Evolutionary conservation across 257 asterid species (phyloP), one percentile per base, ranked within the genome.

Genomic region (Scutellaria minor): DNA sequence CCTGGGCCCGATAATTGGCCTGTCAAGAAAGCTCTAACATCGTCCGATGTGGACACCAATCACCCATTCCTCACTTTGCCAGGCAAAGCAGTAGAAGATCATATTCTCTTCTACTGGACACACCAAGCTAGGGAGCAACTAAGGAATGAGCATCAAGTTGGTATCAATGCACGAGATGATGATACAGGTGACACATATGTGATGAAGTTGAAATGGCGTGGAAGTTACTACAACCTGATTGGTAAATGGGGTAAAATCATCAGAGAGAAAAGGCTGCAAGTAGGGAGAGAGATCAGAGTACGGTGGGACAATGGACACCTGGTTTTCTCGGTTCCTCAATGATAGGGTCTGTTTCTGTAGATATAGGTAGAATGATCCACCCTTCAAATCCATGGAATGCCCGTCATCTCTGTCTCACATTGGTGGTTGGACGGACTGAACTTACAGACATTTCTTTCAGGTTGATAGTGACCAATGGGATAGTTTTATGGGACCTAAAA

Each of bases 231-330:
- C 54, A 82, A 82, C 46, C 65, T 85, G 46, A 82, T 85, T 62
- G 89, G 89, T 39, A 85, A 85, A 67, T 85, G 89, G 89, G 89
- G 87, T 52, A 85, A 82, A 74, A 82, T 85, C 22, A 78, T 85
- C 57, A 77, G 89, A 68, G 89, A 83, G 37, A 85, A 85, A 75
- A 70, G 80, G 75, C 77, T 85, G 44, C 80, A 85, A 37, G 84
- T 85, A 12, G 89, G 87, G 77, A 73, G 81, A 63, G 89, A 85
- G 79, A 80, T 85, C 47, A 75, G 85, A 62, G 85, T 85, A 14
- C 80, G 89, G 13, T 85, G 89, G 89, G 89, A 85, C 14, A 80
- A 75, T 10, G 89, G 87, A 45, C 80, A 78, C 82, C 80, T 85
- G 87, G 63, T 82, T 13, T 85, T 85, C 73, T 82, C 89, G 7